Conservation (phyloP, 176 grass and related monocot genomes). For the Hordeum marinum region DNA sequence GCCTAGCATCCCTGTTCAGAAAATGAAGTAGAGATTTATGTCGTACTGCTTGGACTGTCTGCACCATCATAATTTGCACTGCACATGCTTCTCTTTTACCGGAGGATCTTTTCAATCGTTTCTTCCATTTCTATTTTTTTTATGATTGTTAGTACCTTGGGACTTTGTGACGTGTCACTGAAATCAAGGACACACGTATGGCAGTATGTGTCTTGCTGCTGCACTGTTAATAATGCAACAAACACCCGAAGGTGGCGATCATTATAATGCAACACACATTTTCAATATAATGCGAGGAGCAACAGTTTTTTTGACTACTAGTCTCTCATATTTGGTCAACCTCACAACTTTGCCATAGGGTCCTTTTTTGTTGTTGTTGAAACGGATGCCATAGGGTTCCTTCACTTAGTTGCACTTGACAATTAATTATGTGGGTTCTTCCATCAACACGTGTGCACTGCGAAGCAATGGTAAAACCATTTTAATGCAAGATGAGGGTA, state of each 20-base stretch:
- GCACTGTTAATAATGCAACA: slow-evolving; percentile 21
- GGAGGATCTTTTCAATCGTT: slow-evolving; percentile 17
- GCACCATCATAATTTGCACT: slow-evolving; percentile 23
- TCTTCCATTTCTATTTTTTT: slow-evolving; percentile 27
- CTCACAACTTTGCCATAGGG: neutral
- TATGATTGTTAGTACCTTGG: slow-evolving; percentile 41
- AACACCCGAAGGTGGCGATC: slow-evolving; percentile 29
- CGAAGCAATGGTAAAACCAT: neutral
- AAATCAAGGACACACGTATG: slow-evolving; percentile 20
- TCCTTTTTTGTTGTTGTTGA: too few relatives aligned
- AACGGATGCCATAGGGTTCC: neutral
- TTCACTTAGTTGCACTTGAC: slow-evolving; percentile 3
- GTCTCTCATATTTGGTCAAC: slow-evolving; percentile 22
- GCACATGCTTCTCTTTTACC: slow-evolving; percentile 29
- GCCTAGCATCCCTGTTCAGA: neutral
- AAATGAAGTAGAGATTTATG: neutral
- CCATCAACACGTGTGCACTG: neutral
- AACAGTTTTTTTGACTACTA: neutral
- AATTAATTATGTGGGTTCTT: neutral
- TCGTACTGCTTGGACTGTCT: slow-evolving; percentile 19
- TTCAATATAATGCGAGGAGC: neutral
- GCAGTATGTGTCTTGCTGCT: neutral
- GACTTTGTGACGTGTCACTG: slow-evolving; percentile 25
- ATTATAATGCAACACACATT: slow-evolving; percentile 18
- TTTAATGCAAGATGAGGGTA: neutral